Percentiles rank a stretch among this genome's conserved stretches.
These are phyloP conservation scores for Chenopodium album DNA, from an alignment of 148 eudicot species.

Conservation along the genomic window DNA sequence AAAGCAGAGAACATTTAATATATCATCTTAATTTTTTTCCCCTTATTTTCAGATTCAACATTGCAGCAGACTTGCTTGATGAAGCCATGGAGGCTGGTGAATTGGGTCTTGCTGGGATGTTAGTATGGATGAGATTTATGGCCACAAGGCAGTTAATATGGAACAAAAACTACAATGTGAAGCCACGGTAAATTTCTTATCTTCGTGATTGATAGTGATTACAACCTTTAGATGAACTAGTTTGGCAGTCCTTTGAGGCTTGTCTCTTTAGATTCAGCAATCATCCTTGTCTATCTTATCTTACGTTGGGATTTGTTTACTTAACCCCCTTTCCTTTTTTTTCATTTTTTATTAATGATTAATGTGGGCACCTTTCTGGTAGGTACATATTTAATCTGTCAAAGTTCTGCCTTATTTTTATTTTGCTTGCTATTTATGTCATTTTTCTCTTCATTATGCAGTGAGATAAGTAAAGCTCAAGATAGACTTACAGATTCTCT, in stretches of 20 bases:
- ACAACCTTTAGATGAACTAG: background rate
- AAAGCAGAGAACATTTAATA: background rate
- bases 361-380: no score
- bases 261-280: background rate
- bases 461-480: constrained; percentile 98
- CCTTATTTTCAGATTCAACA: constrained; percentile 69
- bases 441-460: constrained; percentile 32
- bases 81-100: constrained; percentile 79
- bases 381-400: background rate
- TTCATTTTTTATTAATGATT: no score
- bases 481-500: constrained; percentile 89
- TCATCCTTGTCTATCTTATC: background rate
- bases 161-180: constrained; percentile 97
- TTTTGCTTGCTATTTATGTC: background rate
- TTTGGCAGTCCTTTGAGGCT: background rate
- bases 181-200: constrained; percentile 68
- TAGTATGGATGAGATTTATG: constrained; percentile 99
- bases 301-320: background rate
- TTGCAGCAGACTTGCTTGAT: constrained; percentile 84
- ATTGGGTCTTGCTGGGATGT: constrained; percentile 87
- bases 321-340: background rate
- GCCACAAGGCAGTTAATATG: constrained; percentile 96
- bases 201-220: background rate
- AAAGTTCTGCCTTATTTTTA: background rate
- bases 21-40: constrained; percentile 9